Percentiles rank a stretch among this genome's conserved stretches.
Evolutionary conservation across 2,329 filamentous ascomycete species (phyloP).

Genomic region (Hypocreales sp.): DNA sequence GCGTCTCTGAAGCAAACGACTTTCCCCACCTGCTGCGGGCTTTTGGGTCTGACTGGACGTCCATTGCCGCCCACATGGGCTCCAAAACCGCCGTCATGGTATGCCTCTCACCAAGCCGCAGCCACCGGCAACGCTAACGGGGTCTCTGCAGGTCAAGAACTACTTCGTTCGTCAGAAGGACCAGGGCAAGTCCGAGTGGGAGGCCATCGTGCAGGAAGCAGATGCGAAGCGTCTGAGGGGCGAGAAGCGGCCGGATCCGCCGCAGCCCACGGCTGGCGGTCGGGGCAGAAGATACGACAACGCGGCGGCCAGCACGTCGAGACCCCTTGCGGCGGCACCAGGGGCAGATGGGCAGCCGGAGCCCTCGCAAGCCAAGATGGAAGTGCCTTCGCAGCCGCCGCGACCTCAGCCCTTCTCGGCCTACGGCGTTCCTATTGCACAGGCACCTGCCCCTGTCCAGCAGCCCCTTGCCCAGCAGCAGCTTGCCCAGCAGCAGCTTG

Average conservation of each 20-base stretch:
- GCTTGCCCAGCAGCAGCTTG: constrained; percentile 11
- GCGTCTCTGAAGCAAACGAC: constrained; percentile 64
- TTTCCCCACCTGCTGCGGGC: constrained; percentile 57
- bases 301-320: constrained; percentile 16
- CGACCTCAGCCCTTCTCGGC: constrained; percentile 22
- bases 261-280: constrained; percentile 32
- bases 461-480: constrained; percentile 11
- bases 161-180: constrained; percentile 51
- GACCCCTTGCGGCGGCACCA: constrained; percentile 31
- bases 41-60: constrained; percentile 66
- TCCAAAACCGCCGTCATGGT: constrained; percentile 83
- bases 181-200: constrained; percentile 41
- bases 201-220: constrained; percentile 41
- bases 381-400: constrained; percentile 17
- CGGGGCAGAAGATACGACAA: constrained; percentile 35
- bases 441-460: constrained; percentile 19
- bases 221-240: constrained; percentile 38
- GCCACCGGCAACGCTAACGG: too few relatives aligned
- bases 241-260: constrained; percentile 44
- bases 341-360: constrained; percentile 29
- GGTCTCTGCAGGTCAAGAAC: constrained; percentile 55
- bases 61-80: constrained; percentile 64
- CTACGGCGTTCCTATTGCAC: constrained; percentile 31
- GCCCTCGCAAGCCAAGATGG: constrained; percentile 26
- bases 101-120: too few relatives aligned